Base-by-base conservation (phyloP, 768 basidiomycete genomes). In the Lanmaoa pseudosensibilis region DNA sequence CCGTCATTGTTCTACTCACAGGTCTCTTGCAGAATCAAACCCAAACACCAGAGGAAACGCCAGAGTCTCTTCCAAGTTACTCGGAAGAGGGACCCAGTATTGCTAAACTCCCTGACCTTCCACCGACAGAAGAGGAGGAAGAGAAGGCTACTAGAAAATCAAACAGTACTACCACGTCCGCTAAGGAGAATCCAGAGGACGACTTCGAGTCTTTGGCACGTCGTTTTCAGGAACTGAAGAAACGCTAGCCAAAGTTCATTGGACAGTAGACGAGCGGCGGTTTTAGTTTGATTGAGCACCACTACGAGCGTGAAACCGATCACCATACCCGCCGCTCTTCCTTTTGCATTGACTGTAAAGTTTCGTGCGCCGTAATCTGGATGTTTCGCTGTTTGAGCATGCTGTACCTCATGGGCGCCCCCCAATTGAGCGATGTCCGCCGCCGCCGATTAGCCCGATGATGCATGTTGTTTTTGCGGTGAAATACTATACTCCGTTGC, bases 151-250 rank as follows among this genome's bases (percentile, higher is more conserved):
- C 41, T 36, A 47, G 55, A 49, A 50, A 46, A 47, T 27, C 57
- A 34, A 38, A 55, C 27, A 44, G 36, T 46, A 37, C 55, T 5
- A 30, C 12, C 2, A 54, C 57, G 23, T 23, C 60, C 36, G 43
- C 54, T 7, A 63, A 62, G 32, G 60, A 68, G 38, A 54, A 65
- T 39, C 66, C 71, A 48, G 81, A 83, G 67, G 86, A 93, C 62
- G 88, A 88, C 55, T 91, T 93, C 64, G 87, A 88, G 38, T 78
- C 83, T 21, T 77, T 97, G 48, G 76, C 87, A 49, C 84, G 82
- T 69, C 84, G 94, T 55, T 96, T 97, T 65, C 92, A 89, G 58
- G 87, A 84, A 30, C 74, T 97, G 64, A 97, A 95, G 78, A 92
- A 91, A 74, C 84, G 85, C 46, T 92, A 72, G 73, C 27, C 37